Base-by-base conservation (phyloP, 352 stramenopile genomes). In the Phytophthora capsici region DNA sequence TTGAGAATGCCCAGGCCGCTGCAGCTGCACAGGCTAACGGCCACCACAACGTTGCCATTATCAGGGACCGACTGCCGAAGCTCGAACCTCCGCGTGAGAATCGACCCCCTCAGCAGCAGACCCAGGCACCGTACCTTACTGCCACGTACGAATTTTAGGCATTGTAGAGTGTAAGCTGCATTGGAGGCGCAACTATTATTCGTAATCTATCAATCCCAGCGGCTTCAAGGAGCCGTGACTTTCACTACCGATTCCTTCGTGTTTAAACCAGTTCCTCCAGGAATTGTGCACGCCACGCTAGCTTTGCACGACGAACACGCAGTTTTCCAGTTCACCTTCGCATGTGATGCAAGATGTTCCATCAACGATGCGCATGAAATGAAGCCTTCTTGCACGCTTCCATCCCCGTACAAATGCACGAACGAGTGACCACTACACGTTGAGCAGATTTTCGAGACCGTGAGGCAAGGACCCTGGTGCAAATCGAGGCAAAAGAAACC, bases 71-170 rank as follows among this genome's bases (percentile, higher is more conserved):
- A 57, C 40, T 78, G 16, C 69, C 69, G 7, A 72, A 57, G 38
- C 52, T 75, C 2, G 70, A 78, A 41, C 55, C 58, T 6, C 56
- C 61, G 23, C 59, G 65, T 8, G 70, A 78, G 6, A 62, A 46
- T 37, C 60, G 52, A 30, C 20, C 34, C 6, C 49, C 51, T 3
- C 51, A 61, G 36, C 59, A 65, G 17, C 66, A 74, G 6, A 4
- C 65, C 5, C 65, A 77, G 40, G 32, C 60, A 23, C 60, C 60
- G 50, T 75, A 72, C 47, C 65, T 74, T 22, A 64, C 69, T 4
- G 69, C 70, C 4, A 78, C 70, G 26, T 78, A 78, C 53, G 65
- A 78, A 58, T 78, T 78, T 61, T 78, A 75, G 55, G 22, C 41
- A 22, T 38, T 63, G 63, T 76, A 72, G 68, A 55, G 47, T 44